These are phyloP conservation scores for Penicillium turbatum DNA, from an alignment of 495 filamentous ascomycete species.

Conservation along the genomic window DNA sequence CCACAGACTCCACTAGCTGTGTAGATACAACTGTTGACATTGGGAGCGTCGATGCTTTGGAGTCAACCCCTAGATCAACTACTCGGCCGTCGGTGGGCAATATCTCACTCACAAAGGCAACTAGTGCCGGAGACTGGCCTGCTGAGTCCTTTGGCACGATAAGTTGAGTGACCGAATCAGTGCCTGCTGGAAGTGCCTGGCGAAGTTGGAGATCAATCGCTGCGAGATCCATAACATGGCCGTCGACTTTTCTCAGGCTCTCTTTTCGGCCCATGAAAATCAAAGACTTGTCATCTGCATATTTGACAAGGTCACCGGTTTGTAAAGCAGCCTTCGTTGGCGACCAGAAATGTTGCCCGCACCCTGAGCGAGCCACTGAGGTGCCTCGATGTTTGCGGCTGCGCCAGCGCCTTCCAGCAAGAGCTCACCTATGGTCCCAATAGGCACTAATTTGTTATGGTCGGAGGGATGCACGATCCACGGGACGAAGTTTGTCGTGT, in stretches of 20 bases:
- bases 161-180: background rate
- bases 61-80: background rate
- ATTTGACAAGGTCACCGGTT: too few species aligned
- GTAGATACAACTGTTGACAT: constrained; percentile 9
- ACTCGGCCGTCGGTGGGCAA: background rate
- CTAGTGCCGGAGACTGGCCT: constrained; percentile 4
- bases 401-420: too few species aligned
- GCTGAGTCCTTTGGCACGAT: constrained; percentile 1
- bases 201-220: constrained; percentile 5
- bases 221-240: constrained; percentile 10
- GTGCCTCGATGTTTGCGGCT: too few species aligned
- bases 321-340: too few species aligned
- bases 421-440: too few species aligned
- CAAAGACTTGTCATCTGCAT: constrained; percentile 4
- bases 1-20: constrained; percentile 16
- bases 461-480: too few species aligned
- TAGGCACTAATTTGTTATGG: too few species aligned
- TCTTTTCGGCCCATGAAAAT: constrained; percentile 9
- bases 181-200: background rate
- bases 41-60: background rate
- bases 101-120: constrained; percentile 9
- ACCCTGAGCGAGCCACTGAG: too few species aligned
- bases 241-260: constrained; percentile 6
- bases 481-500: too few species aligned
- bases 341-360: too few species aligned